Evolutionary conservation across 768 basidiomycete genomes (phyloP).

Genomic region (Amanita phalloides): DNA sequence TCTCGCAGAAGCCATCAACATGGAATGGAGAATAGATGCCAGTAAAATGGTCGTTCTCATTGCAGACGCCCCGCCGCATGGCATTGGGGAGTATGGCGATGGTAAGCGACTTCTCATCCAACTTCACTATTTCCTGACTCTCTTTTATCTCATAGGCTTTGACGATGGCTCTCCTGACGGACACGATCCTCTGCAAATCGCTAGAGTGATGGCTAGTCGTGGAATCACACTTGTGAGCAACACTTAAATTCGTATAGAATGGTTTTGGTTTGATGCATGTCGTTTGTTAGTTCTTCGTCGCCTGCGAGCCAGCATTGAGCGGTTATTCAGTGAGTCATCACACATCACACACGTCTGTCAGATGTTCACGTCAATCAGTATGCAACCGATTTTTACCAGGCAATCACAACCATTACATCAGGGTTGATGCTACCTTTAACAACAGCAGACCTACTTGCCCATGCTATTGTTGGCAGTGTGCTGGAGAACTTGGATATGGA

Average conservation of each 20-base stretch:
- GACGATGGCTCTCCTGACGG: conserved; percentile 93
- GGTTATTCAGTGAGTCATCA: conserved; percentile 64
- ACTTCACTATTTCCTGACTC: conserved; percentile 8
- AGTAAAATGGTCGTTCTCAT: conserved; percentile 96
- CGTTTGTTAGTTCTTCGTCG: conserved; percentile 82
- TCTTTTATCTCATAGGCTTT: conserved; percentile 48
- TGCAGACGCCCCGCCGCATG: conserved; percentile 96
- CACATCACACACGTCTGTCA: conserved; percentile 4
- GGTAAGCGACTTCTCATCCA: conserved; percentile 34
- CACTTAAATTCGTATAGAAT: not conserved
- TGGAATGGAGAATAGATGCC: conserved; percentile 84
- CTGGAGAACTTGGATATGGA: conserved; percentile 99
- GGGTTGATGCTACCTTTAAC: conserved; percentile 95
- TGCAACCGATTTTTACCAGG: conserved; percentile 92
- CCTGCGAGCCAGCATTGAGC: conserved; percentile 92
- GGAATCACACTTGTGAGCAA: conserved; percentile 81
- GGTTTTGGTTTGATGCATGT: not conserved
- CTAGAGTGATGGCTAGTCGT: conserved; percentile 78
- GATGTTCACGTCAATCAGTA: conserved; percentile 33
- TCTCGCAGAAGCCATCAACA: conserved; percentile 71
- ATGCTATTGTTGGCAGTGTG: conserved; percentile 94
- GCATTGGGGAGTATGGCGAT: conserved; percentile 95
- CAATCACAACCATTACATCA: conserved; percentile 85
- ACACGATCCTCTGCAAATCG: conserved; percentile 79
- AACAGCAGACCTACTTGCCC: conserved; percentile 87